These are phyloP conservation scores for Annulohypoxylon nitens DNA, from an alignment of 495 filamentous ascomycete genomes.

Conservation along the genomic window DNA sequence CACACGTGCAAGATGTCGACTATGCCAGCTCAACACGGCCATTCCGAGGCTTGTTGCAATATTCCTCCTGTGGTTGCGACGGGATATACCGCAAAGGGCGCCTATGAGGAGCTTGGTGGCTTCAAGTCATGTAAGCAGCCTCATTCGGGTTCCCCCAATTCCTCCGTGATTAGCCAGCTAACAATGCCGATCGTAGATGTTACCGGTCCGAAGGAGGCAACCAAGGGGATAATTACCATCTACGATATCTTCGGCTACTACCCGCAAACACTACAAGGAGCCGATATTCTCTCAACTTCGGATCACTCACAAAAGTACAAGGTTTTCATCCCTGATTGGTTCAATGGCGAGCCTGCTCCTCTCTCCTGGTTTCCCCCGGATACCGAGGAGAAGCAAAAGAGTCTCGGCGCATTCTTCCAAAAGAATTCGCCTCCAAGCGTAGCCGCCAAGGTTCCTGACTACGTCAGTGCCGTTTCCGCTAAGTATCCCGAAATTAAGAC, in stretches of 20 bases:
- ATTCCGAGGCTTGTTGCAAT: constrained; percentile 77
- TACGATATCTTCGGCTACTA: constrained; percentile 82
- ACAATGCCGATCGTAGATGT: constrained; percentile 60
- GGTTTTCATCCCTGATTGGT: constrained; percentile 79
- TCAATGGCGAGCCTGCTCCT: constrained; percentile 69
- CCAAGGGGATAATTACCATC: constrained; percentile 71
- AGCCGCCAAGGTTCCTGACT: constrained; percentile 71
- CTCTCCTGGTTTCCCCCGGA: constrained; percentile 78
- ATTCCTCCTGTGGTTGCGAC: constrained; percentile 74
- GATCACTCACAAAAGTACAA: constrained; percentile 68
- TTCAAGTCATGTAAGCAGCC: constrained; percentile 73
- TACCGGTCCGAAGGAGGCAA: constrained; percentile 69
- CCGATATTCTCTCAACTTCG: constrained; percentile 74
- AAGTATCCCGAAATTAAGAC: constrained; percentile 72
- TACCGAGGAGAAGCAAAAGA: constrained; percentile 82
- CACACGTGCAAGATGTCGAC: constrained; percentile 62
- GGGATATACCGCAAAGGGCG: constrained; percentile 75
- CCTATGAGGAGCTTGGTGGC: constrained; percentile 71
- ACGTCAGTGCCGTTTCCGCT: constrained; percentile 69
- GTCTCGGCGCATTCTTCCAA: constrained; percentile 81
- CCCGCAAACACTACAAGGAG: constrained; percentile 77
- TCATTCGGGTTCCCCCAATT: background rate
- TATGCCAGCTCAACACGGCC: constrained; percentile 64
- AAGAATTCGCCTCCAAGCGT: constrained; percentile 73
- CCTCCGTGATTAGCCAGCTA: constrained; percentile 11